These are phyloP conservation scores for Gossypium anomalum DNA, from an alignment of 345 rosid genomes.

Conservation along the genomic window DNA sequence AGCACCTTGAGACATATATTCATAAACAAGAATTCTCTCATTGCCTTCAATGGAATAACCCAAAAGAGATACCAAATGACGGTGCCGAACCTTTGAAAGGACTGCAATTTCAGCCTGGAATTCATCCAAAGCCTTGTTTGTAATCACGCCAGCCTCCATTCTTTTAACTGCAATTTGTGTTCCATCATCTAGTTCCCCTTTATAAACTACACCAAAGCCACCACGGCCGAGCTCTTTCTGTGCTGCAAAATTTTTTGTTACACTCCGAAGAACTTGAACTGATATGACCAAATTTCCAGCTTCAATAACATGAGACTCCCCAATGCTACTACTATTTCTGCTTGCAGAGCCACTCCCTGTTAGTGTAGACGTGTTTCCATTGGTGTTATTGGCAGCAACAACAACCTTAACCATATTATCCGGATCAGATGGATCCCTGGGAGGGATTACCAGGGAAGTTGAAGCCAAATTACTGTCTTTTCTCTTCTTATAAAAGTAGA, in stretches of 20 bases:
- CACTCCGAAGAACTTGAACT: constrained; percentile 68
- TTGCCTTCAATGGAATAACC: constrained; percentile 64
- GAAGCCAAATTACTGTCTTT: constrained; percentile 29
- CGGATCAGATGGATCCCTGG: constrained; percentile 56
- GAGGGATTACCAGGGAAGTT: constrained; percentile 56
- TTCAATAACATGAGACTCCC: constrained; percentile 62
- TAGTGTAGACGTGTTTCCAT: constrained; percentile 39
- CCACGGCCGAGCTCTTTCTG: constrained; percentile 76
- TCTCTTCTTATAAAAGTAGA: constrained; percentile 45
- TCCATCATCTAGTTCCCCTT: constrained; percentile 67
- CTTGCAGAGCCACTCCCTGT: constrained; percentile 50
- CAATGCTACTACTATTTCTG: constrained; percentile 37
- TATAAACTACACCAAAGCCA: constrained; percentile 75
- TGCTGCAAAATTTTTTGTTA: constrained; percentile 57
- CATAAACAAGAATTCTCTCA: constrained; percentile 74
- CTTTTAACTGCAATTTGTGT: constrained; percentile 72
- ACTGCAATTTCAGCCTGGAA: constrained; percentile 73
- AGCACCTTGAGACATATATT: constrained; percentile 78
- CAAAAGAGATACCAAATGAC: constrained; percentile 67
- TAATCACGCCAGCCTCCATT: constrained; percentile 66
- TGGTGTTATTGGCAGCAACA: constrained; percentile 41
- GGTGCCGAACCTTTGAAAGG: constrained; percentile 69
- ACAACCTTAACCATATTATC: constrained; percentile 53
- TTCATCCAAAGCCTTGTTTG: constrained; percentile 58
- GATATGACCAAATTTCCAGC: constrained; percentile 66